Evolutionary conservation across 108 stramenopile genomes (phyloP), one percentile per base, ranked within the genome.

Genomic region (Cyclotella kingstonii): DNA sequence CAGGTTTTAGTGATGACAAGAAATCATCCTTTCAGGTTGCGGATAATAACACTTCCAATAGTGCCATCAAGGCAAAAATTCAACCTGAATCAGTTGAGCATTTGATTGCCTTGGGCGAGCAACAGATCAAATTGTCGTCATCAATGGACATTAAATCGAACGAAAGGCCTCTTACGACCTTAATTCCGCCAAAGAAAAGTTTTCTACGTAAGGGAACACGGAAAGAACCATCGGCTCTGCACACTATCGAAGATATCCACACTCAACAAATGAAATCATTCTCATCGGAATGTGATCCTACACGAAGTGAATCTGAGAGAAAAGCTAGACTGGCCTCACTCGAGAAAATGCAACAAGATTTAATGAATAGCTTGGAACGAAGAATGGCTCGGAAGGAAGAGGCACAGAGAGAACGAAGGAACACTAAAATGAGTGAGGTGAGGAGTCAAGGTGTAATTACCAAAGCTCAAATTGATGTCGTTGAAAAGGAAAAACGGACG

Each of bases 171-270:
- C 3, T 35, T 33, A 7, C 12, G 12, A 30, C 18, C 29, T 52
- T 14, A 30, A 23, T 28, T 28, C 25, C n/a, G 35, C 57, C 60
- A 26, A 64, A 64, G 35, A 64, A 50, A 29, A 34, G 52, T 2
- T 70, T 63, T 27, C 45, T 70, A 17, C 48, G 48, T 23, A 77
- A 66, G 56, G 76, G 76, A 17, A 52, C 70, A 5, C 33, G 76
- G 54, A 77, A 66, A 43, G 76, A 77, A 43, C 76, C 76, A 39
- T 77, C 76, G 40, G 43, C 76, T 9, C 33, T 77, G 23, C 76
- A 77, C 27, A 59, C 52, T 14, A 23, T 49, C 0, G 15, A 55
- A 25, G 17, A 42, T 29, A 3, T 47, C 33, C 65, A 36, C 33
- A 29, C 44, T 40, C n/a, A n/a, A n/a, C n/a, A n/a, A n/a, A n/a